Percentiles rank a stretch among this genome's conserved stretches.
Evolutionary conservation across 352 stramenopile species (phyloP).

Genomic region (Sclerospora graminicola): DNA sequence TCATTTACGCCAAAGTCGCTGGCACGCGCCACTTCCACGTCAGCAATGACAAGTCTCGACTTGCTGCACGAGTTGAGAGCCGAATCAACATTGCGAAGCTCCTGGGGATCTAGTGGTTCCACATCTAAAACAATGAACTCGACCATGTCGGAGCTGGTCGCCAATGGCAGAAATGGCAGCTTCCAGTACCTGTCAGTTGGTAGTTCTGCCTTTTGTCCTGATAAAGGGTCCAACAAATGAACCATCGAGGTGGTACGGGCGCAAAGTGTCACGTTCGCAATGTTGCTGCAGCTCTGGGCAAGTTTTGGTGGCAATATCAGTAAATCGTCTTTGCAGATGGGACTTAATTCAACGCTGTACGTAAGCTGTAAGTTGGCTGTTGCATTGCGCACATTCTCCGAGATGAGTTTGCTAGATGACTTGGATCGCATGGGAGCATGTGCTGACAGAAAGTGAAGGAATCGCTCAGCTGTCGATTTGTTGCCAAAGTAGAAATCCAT

Average conservation of each 20-base stretch:
- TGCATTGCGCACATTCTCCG: conserved; percentile 51
- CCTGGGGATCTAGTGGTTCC: conserved; percentile 30
- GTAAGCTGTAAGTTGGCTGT: conserved; percentile 61
- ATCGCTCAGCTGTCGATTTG: conserved; percentile 42
- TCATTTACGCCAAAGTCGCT: conserved; percentile 79
- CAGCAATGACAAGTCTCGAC: conserved; percentile 36
- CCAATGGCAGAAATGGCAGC: conserved; percentile 44
- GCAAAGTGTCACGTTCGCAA: conserved; percentile 49
- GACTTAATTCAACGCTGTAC: conserved; percentile 57
- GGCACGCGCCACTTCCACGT: conserved; percentile 56
- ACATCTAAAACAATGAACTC: conserved; percentile 70
- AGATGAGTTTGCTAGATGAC: conserved; percentile 63
- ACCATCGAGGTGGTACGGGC: conserved; percentile 50
- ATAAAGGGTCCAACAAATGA: conserved; percentile 53
- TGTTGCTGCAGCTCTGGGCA: conserved; percentile 53
- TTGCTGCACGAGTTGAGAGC: neutral
- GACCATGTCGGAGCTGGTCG: conserved; percentile 44
- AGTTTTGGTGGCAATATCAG: conserved; percentile 45
- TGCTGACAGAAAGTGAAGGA: conserved; percentile 48
- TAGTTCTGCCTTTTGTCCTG: conserved; percentile 42
- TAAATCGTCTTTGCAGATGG: conserved; percentile 72
- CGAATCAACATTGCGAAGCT: conserved; percentile 12
- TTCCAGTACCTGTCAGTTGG: conserved; percentile 66
- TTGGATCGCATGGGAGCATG: conserved; percentile 66
- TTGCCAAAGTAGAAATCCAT: conserved; percentile 76